Evolutionary conservation across 129 eudicot species (phyloP).

Genomic region (sunflower (Helianthus annuus)): HanXRQr2.0-SUNRISE NC_035440.2:37328931-37329430

Average conservation of each 20-base stretch:
- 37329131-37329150: conserved; percentile 57
- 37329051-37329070: conserved; percentile 48
- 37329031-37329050: conserved; percentile 50
- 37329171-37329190: conserved; percentile 65
- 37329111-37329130: conserved; percentile 65
- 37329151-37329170: conserved; percentile 76
- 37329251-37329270: background rate
- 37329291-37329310: too few relatives aligned
- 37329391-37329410: too few relatives aligned
- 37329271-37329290: background rate
- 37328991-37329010: conserved; percentile 60
- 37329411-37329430: too few relatives aligned
- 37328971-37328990: conserved; percentile 56
- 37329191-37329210: conserved; percentile 50
- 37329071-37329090: conserved; percentile 56
- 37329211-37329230: conserved; percentile 87
- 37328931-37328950: conserved; percentile 53
- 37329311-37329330: too few relatives aligned
- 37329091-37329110: conserved; percentile 56
- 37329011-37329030: conserved; percentile 75
- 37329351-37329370: too few relatives aligned
- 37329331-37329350: too few relatives aligned
- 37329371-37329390: too few relatives aligned
- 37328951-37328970: conserved; percentile 65
- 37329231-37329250: conserved; percentile 49